phyloP scores from a whole-genome alignment of 2,329 filamentous ascomycete species.

The Dactylonectria estremocensis region DNA sequence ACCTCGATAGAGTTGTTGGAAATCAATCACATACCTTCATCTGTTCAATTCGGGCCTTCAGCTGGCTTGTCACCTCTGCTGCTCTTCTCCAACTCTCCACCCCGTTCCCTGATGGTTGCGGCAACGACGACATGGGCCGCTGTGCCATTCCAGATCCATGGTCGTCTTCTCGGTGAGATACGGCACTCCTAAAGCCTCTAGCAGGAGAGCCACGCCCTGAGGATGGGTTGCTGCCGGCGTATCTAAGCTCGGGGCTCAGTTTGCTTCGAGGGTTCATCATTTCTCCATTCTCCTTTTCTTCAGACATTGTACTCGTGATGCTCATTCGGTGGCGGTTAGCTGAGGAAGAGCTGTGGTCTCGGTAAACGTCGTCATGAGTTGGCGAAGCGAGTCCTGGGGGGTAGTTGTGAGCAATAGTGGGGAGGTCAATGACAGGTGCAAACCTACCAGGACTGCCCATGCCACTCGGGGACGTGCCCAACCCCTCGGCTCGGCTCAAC shows the following conservation, averaged over 20 bases:
- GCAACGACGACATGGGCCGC: constrained; percentile 55
- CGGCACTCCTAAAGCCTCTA: constrained; percentile 64
- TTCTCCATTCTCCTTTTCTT: constrained; percentile 84
- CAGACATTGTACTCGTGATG: constrained; percentile 76
- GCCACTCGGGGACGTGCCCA: constrained; percentile 56
- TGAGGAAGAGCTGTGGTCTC: constrained; percentile 63
- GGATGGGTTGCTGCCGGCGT: constrained; percentile 64
- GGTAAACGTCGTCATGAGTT: constrained; percentile 73
- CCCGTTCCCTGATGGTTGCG: constrained; percentile 53
- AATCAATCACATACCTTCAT: constrained; percentile 80
- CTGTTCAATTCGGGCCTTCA: constrained; percentile 97
- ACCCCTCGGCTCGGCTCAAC: constrained; percentile 73
- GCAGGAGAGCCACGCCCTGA: constrained; percentile 74
- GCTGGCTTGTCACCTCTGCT: constrained; percentile 95
- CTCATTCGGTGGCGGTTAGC: constrained; percentile 69
- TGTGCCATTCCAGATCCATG: constrained; percentile 47
- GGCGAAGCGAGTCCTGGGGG: constrained; percentile 63
- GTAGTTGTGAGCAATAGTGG: constrained; percentile 27
- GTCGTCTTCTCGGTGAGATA: constrained; percentile 54
- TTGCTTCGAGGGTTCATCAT: constrained; percentile 64
- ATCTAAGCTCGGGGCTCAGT: constrained; percentile 69
- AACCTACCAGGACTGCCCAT: constrained; percentile 56
- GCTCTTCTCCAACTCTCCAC: constrained; percentile 95
- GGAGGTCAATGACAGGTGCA: neutral
- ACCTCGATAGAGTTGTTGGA: neutral